These are phyloP conservation scores for Cladosporium oxysporum DNA, from an alignment of 2,329 filamentous ascomycete species.

Conservation along the genomic window DNA sequence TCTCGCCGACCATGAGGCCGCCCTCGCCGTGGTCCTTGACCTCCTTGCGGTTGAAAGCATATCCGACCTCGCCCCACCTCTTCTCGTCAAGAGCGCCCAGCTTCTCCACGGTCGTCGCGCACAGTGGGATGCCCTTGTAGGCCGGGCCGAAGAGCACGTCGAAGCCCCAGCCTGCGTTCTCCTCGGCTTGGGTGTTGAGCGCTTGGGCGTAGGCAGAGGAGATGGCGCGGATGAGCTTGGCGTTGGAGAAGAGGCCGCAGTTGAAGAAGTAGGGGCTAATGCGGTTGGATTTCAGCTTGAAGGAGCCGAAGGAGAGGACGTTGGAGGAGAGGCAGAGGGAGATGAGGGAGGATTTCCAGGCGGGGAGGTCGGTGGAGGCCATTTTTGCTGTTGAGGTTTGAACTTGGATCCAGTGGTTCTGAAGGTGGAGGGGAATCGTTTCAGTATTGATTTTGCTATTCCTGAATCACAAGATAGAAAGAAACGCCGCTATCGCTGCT, in stretches of 20 bases:
- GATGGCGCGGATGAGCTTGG: constrained; percentile 74
- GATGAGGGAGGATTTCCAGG: constrained; percentile 74
- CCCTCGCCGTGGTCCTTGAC: constrained; percentile 95
- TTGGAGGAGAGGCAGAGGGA: constrained; percentile 66
- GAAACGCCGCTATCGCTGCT: not conserved
- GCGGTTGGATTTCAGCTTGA: constrained; percentile 89
- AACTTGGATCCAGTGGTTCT: not conserved
- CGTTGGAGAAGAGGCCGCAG: constrained; percentile 84
- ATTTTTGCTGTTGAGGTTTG: not conserved
- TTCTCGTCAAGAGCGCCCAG: constrained; percentile 68
- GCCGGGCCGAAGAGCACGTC: constrained; percentile 92
- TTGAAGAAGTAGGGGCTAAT: constrained; percentile 97
- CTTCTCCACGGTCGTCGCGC: constrained; percentile 73
- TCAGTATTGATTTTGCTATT: not conserved
- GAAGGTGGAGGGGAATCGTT: not conserved
- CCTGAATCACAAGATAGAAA: not conserved
- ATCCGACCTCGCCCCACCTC: constrained; percentile 70
- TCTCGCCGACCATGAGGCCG: constrained; percentile 85
- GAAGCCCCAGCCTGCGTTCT: constrained; percentile 56
- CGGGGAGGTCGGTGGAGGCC: constrained; percentile 29
- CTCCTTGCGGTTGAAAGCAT: constrained; percentile 95
- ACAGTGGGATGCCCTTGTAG: constrained; percentile 96
- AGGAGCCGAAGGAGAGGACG: constrained; percentile 78
- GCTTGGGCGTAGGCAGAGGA: constrained; percentile 76
- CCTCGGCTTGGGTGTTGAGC: constrained; percentile 48